Conservation (phyloP, 73 alveolate species). For the Blepharisma stoltei region DNA sequence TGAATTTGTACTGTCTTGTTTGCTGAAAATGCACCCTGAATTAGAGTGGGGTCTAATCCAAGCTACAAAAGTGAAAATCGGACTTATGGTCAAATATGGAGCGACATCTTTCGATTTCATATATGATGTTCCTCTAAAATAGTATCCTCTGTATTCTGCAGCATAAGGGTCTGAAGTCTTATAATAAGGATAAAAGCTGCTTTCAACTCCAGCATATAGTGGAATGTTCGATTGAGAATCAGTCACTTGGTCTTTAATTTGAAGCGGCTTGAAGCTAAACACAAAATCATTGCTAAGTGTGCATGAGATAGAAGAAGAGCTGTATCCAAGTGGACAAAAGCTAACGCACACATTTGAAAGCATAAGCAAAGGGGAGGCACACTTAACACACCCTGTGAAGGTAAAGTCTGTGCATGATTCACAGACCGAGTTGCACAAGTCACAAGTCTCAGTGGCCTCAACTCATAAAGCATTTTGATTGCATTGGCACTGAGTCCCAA, state of each 20-base stretch:
- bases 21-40: neutral
- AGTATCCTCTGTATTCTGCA: neutral
- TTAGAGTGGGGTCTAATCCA: conserved; percentile 5
- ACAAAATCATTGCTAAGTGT: neutral
- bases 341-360: neutral
- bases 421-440: too few relatives aligned
- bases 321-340: conserved; percentile 12
- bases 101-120: neutral
- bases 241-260: conserved; percentile 9
- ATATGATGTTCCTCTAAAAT: neutral
- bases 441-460: too few relatives aligned
- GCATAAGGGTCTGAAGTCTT: conserved; percentile 8
- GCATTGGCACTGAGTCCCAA: too few relatives aligned
- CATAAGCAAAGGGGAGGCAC: neutral
- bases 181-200: conserved; percentile 1
- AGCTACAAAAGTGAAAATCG: neutral
- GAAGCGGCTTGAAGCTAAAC: neutral
- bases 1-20: neutral
- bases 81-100: neutral
- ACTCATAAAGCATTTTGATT: too few relatives aligned
- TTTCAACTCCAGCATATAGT: neutral
- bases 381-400: neutral
- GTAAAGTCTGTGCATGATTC: too few relatives aligned
- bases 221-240: neutral
- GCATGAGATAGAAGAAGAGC: neutral